Conservation (phyloP, 2,329 filamentous ascomycete species). For the Hypoxylon sp. region DNA sequence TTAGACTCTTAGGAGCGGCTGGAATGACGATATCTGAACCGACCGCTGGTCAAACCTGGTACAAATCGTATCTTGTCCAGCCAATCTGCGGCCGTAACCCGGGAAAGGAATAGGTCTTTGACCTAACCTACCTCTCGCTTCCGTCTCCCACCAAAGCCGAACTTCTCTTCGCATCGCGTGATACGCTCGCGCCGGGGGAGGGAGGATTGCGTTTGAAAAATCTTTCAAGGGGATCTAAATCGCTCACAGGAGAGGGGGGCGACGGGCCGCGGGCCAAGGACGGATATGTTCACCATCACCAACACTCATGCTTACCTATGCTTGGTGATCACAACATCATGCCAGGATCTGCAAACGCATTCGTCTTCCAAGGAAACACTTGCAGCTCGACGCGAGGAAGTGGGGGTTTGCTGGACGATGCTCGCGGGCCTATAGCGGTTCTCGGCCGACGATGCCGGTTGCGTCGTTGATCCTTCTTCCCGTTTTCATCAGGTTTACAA, state of each 20-base stretch:
- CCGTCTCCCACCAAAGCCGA: background rate
- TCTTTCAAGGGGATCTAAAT: conserved; percentile 9
- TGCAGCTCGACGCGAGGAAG: conserved; percentile 34
- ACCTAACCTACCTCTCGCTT: conserved; percentile 2
- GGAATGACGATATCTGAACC: conserved; percentile 30
- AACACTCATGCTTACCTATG: conserved; percentile 19
- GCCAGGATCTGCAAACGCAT: conserved; percentile 37
- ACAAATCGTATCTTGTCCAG: conserved; percentile 18
- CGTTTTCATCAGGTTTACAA: background rate
- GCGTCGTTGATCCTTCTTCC: conserved; percentile 17
- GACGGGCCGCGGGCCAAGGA: conserved; percentile 6
- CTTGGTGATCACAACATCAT: conserved; percentile 36
- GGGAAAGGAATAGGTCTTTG: background rate
- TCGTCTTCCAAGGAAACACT: conserved; percentile 38
- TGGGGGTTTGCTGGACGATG: conserved; percentile 28
- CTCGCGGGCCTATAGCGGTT: conserved; percentile 21
- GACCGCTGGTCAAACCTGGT: conserved; percentile 8
- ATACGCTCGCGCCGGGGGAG: conserved; percentile 9
- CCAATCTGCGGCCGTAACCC: conserved; percentile 13
- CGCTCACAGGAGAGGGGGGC: conserved; percentile 9
- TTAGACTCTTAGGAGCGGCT: background rate
- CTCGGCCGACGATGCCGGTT: conserved; percentile 34
- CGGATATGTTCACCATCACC: conserved; percentile 25
- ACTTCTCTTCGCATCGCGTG: conserved; percentile 3
- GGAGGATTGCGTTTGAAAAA: background rate